Conservation (phyloP, 2,329 filamentous ascomycete species). For the Cladosporium oxysporum region DNA sequence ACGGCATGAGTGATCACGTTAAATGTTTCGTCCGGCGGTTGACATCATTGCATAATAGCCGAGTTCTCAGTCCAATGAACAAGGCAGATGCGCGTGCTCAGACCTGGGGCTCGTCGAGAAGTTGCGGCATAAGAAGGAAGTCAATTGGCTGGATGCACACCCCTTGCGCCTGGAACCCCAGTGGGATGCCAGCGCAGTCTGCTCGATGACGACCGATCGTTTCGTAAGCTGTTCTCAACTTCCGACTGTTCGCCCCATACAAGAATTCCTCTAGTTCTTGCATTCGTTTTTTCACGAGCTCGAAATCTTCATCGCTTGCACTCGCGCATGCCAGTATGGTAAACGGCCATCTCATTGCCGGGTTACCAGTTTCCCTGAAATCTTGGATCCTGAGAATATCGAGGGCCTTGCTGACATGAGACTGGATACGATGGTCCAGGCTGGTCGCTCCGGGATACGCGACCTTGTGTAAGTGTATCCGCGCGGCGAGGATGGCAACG, state of each 20-base stretch:
- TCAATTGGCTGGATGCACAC: conserved; percentile 1
- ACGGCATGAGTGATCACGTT: not conserved
- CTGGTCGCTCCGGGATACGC: conserved; percentile 5
- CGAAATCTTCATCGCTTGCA: conserved; percentile 19
- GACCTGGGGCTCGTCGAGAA: not conserved
- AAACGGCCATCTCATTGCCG: conserved; percentile 25
- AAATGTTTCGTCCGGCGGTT: not conserved
- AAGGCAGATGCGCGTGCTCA: not conserved
- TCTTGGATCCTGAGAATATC: not conserved
- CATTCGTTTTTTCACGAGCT: conserved; percentile 6
- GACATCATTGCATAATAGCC: not conserved
- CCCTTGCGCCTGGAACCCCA: not conserved
- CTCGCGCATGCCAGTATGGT: conserved; percentile 24
- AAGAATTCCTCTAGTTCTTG: conserved; percentile 6
- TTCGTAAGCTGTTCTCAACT: conserved; percentile 18
- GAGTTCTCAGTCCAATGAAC: not conserved
- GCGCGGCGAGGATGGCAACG: conserved; percentile 18
- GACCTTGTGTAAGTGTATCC: conserved; percentile 24
- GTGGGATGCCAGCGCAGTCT: not conserved
- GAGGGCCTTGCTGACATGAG: not conserved
- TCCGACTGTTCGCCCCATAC: conserved; percentile 22
- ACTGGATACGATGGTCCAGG: conserved; percentile 3
- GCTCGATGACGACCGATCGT: not conserved
- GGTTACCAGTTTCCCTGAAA: conserved; percentile 21
- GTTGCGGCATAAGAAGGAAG: not conserved